These are phyloP conservation scores for Kodamaea anthophila DNA, from an alignment of 1,139 yeast genomes.

Conservation along the genomic window DNA sequence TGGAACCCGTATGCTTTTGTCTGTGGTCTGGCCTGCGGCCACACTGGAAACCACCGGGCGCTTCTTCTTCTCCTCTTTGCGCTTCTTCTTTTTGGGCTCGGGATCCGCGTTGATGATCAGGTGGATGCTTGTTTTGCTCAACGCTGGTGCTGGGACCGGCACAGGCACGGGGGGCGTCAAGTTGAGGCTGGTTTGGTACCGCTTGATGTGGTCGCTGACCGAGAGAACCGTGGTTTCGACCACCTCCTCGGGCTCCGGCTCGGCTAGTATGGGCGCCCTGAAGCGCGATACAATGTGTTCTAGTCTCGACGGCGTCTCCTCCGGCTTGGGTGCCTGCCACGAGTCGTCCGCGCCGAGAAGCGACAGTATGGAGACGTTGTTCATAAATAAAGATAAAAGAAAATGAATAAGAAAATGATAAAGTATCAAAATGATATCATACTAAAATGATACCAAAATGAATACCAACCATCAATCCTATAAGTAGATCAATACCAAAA, in stretches of 20 bases:
- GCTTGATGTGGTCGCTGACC: conserved; percentile 21
- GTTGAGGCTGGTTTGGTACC: conserved; percentile 28
- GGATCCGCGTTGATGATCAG: conserved; percentile 27
- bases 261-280: conserved; percentile 10
- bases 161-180: conserved; percentile 4
- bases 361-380: conserved; percentile 17
- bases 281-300: conserved; percentile 11
- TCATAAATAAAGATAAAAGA: conserved; percentile 7
- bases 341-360: conserved; percentile 11
- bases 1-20: conserved; percentile 9
- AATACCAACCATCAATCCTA: too few relatives aligned
- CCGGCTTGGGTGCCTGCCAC: conserved; percentile 1
- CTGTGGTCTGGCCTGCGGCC: conserved; percentile 16
- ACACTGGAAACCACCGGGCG: conserved; percentile 9
- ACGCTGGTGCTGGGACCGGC: conserved; percentile 6
- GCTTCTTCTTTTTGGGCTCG: conserved; percentile 3
- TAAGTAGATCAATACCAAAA: too few relatives aligned
- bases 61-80: conserved; percentile 8
- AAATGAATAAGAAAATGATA: neutral
- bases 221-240: conserved; percentile 7
- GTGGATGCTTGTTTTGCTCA: conserved; percentile 30
- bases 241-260: conserved; percentile 5
- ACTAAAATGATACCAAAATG: too few relatives aligned
- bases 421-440: too few relatives aligned
- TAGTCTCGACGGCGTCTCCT: conserved; percentile 4